Evolutionary conservation across 352 stramenopile genomes (phyloP), one percentile per base, ranked within the genome.

Genomic region (Pythium folliculosum): DNA sequence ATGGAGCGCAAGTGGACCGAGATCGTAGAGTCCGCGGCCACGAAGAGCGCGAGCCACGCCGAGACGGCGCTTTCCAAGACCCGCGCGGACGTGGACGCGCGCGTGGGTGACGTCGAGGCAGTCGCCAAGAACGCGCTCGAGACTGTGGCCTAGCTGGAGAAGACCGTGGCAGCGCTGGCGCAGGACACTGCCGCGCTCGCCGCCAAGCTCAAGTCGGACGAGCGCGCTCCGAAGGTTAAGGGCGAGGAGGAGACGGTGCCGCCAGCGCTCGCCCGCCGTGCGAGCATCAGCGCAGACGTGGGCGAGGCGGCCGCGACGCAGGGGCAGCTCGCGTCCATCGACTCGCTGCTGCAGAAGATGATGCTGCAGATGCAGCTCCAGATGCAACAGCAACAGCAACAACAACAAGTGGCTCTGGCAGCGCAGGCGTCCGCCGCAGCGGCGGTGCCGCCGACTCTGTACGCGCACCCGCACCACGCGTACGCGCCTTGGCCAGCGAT

Each of bases 281-380:
- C 21, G 22, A 69, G 62, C 47, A 22, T 50, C 0, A 58, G 51
- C 2, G 22, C 17, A 0, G 7, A n/a, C 22, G 23, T 27, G 22
- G 7, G 19, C 1, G 35, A n/a, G 37, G 12, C 25, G 30, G 30
- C 19, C 7, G 16, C 35, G n/a, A 61, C 62, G 16, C 69, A 73
- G 22, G 17, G 52, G 5, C 69, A 75, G 23, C 50, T 75, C 19
- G 57, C 74, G 9, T 75, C 75, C 12, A 88, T 91, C 60, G 81
- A 91, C 23, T 54, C 65, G 51, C 60, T 86, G 45, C 67, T 91
- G 47, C 79, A 90, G 35, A 83, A 87, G 59, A 81, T 91, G 77
- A 77, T 89, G 63, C 57, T 86, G 14, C 82, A 91, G 57, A 70
- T 89, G n/a, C 75, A 85, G 49, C 56, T 82, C 2, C 81, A 91